Percentiles rank a stretch among this genome's conserved stretches.
These are phyloP conservation scores for Metschnikowia koreensis DNA, from an alignment of 805 yeast species.

Conservation along the genomic window DNA sequence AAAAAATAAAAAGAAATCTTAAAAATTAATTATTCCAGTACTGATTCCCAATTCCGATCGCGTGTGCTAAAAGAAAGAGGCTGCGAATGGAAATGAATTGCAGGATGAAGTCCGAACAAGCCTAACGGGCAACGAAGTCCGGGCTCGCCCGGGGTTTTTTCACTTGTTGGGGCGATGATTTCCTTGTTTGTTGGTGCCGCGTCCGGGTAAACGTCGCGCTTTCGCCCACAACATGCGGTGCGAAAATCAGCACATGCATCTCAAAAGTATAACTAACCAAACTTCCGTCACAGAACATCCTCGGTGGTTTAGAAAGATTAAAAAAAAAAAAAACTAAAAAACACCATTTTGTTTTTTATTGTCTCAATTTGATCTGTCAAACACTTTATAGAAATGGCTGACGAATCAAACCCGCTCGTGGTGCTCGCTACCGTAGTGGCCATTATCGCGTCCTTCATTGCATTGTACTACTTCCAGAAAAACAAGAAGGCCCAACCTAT, in stretches of 20 bases:
- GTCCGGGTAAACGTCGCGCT: conserved; percentile 10
- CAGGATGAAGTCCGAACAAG: too few species aligned
- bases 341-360: too few species aligned
- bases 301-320: background rate
- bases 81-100: too few species aligned
- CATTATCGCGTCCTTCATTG: conserved; percentile 34
- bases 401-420: conserved; percentile 41
- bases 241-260: conserved; percentile 4
- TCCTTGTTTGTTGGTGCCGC: conserved; percentile 1
- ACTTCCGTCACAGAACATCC: background rate
- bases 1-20: too few species aligned
- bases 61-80: too few species aligned
- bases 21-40: too few species aligned
- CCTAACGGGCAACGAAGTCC: background rate
- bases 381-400: conserved; percentile 19
- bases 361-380: background rate
- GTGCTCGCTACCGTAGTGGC: conserved; percentile 41
- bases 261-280: background rate
- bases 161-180: conserved; percentile 8
- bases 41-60: too few species aligned
- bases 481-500: conserved; percentile 46
- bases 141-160: background rate
- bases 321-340: too few species aligned
- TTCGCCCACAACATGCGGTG: background rate
- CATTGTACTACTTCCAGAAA: conserved; percentile 33